Evolutionary conservation across 2,329 filamentous ascomycete species (phyloP), one percentile per base, ranked within the genome.

Genomic region (Blastomyces silverae): DNA sequence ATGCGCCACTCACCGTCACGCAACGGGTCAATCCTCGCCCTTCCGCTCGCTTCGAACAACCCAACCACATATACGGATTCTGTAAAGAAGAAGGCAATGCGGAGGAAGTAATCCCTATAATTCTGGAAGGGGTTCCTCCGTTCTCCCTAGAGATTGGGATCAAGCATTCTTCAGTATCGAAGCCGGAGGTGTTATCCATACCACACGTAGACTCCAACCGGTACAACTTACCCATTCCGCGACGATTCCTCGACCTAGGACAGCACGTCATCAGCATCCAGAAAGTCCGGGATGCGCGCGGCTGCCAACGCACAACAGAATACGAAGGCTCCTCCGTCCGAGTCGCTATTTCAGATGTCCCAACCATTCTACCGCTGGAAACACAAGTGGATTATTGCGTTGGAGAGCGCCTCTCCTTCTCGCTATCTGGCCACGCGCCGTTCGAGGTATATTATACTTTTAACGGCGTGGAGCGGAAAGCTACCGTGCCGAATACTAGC

Each of bases 391-490:
- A 99, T 78, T 97, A 93, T 78, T 99, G 94, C 76, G 92, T 99
- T 13, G 94, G 95, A 69, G 94, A 99, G 76, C 89, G 92, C 63
- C 89, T 99, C 69, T 89, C 90, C 3, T 99, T 96, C 78, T 92
- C 91, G 0, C 85, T 99, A 6, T 91, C 91, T 1, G 95, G 94
- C 56, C 90, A 90, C 64, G 88, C 92, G 22, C 95, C 95, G 0
- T 99, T 99, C 76, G 91, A 93, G 56, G 89, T 99, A 56, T 89
- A 88, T 76, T 99, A 99, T 79, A 89, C 86, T 13, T 99, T 99
- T 78, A 87, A 92, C 70, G 89, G 88, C 64, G 84, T 85, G 53
- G 81, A 86, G 64, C 88, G 90, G 78, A 93, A 91, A 75, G 94
- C 93, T 63, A 88, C 89, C 69, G 77, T 74, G 20, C 74, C 73